Conservation (phyloP, 73 alveolate species). For the Breviolum minutum region DNA sequence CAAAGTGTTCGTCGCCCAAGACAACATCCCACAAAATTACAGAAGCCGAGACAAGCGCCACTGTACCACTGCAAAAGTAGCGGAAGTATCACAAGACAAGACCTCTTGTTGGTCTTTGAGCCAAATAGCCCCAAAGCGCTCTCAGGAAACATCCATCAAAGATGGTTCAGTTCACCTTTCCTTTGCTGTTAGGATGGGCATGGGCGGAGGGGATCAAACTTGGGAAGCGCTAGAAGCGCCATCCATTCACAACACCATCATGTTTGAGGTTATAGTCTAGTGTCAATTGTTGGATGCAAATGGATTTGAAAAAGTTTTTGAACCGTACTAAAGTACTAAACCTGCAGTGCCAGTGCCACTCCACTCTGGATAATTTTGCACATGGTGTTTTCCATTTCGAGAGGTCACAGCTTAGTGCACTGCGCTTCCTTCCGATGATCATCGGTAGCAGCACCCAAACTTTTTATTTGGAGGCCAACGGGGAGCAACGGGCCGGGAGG, state of each 20-base stretch:
- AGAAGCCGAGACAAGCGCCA: no score
- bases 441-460: slow-evolving; percentile 67
- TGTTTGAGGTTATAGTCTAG: no score
- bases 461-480: slow-evolving; percentile 61
- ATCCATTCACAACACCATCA: no score
- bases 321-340: neutral
- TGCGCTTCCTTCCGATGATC: slow-evolving; percentile 90
- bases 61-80: no score
- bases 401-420: slow-evolving; percentile 53
- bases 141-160: slow-evolving; percentile 51
- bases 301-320: neutral
- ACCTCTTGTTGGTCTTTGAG: neutral
- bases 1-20: no score
- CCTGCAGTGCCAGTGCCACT: neutral
- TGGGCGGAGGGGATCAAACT: no score
- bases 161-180: slow-evolving; percentile 87
- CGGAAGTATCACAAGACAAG: no score
- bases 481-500: neutral
- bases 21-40: no score
- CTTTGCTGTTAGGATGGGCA: slow-evolving; percentile 29
- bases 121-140: neutral
- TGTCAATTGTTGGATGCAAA: no score
- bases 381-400: no score
- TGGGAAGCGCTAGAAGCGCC: no score
- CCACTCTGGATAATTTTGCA: neutral